Evolutionary conservation across 305 asterid species (phyloP).

Genomic region (Rubia peregrina): DNA sequence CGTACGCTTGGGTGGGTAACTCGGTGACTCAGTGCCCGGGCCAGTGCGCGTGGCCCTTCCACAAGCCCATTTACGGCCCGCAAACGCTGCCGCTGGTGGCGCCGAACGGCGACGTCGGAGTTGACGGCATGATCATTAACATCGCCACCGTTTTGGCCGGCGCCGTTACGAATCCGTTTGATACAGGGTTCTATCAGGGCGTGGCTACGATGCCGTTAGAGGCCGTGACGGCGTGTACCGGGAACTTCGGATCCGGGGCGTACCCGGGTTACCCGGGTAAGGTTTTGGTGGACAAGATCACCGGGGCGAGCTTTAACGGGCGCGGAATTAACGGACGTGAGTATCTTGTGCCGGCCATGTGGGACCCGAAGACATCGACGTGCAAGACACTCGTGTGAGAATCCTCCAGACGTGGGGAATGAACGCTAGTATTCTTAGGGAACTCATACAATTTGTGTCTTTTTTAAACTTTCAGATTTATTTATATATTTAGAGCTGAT

Average conservation of each 20-base stretch:
- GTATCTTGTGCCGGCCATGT: conserved; percentile 38
- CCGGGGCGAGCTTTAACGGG: conserved; percentile 40
- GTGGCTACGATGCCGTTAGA: conserved; percentile 32
- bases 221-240: conserved; percentile 43
- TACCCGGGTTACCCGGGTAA: conserved; percentile 42
- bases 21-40: conserved; percentile 43
- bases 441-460: background rate
- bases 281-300: conserved; percentile 29
- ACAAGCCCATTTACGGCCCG: conserved; percentile 33
- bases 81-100: conserved; percentile 32
- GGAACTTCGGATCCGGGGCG: conserved; percentile 42
- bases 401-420: background rate
- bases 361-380: conserved; percentile 33
- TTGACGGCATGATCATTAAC: conserved; percentile 41
- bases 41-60: conserved; percentile 51
- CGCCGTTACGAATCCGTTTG: conserved; percentile 41
- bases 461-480: background rate
- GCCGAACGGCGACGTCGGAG: conserved; percentile 39
- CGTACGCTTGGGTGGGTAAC: conserved; percentile 43
- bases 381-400: conserved; percentile 30
- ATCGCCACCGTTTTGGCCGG: conserved; percentile 40
- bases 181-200: conserved; percentile 37
- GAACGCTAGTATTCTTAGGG: background rate
- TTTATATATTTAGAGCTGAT: background rate
- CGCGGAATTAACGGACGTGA: conserved; percentile 24